Evolutionary conservation across 495 filamentous ascomycete species (phyloP).

Genomic region (Penicillium fimorum): DNA sequence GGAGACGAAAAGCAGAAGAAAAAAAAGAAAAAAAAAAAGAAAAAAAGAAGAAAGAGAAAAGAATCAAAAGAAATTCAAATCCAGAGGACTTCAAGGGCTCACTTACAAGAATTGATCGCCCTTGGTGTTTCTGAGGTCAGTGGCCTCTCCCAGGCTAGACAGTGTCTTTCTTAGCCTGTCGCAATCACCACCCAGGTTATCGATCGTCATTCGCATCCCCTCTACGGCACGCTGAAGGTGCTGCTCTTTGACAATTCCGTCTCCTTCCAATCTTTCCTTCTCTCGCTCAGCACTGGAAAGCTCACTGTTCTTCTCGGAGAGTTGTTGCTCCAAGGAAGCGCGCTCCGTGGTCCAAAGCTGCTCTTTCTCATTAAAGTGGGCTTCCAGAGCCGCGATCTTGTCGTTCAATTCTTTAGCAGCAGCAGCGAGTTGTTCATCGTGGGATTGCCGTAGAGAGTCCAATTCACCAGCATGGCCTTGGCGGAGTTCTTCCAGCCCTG

Average conservation of each 20-base stretch:
- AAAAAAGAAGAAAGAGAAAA: conserved; percentile 15
- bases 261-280: conserved; percentile 48
- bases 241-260: conserved; percentile 49
- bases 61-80: conserved; percentile 19
- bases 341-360: conserved; percentile 39
- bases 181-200: conserved; percentile 54
- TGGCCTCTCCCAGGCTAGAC: conserved; percentile 57
- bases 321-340: conserved; percentile 32
- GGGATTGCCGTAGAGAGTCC: conserved; percentile 20
- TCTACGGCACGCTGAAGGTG: conserved; percentile 49
- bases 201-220: conserved; percentile 52
- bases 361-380: conserved; percentile 35
- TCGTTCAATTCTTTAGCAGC: conserved; percentile 35
- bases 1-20: conserved; percentile 11
- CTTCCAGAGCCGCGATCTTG: conserved; percentile 41
- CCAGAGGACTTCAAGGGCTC: conserved; percentile 25
- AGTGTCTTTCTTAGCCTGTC: conserved; percentile 56
- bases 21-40: conserved; percentile 11
- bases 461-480: conserved; percentile 32
- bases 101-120: conserved; percentile 66
- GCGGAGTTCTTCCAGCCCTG: conserved; percentile 21
- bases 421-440: conserved; percentile 31
- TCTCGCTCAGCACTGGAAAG: conserved; percentile 43
- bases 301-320: conserved; percentile 41
- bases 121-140: conserved; percentile 57